Percentiles rank a stretch among this genome's conserved stretches.
phyloP scores from a whole-genome alignment of 768 basidiomycete genomes.

The Russula sp. region DNA sequence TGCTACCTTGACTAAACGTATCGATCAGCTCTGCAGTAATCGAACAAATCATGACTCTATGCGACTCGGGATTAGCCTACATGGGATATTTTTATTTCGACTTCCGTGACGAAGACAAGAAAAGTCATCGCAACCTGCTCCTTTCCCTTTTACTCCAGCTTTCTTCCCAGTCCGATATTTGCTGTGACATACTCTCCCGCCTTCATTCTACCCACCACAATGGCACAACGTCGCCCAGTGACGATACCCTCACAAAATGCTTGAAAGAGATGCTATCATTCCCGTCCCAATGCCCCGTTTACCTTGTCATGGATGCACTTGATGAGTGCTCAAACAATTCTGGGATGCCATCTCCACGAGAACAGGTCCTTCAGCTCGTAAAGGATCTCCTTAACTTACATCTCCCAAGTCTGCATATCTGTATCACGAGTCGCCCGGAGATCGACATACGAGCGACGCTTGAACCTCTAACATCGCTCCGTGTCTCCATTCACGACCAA shows the following conservation, averaged over 20 bases:
- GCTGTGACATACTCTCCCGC: background rate
- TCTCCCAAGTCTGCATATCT: background rate
- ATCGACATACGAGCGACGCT: background rate
- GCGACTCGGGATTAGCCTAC: background rate
- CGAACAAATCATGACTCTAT: background rate
- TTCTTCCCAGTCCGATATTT: background rate
- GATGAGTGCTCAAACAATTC: background rate
- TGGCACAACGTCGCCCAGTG: background rate
- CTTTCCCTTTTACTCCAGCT: background rate
- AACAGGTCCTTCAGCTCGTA: background rate
- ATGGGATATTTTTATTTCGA: background rate
- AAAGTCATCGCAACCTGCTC: background rate
- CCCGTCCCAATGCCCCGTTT: background rate
- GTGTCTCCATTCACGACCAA: slow-evolving; percentile 7
- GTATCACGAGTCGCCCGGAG: background rate
- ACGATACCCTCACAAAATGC: background rate
- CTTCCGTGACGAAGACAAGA: background rate
- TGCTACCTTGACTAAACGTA: background rate
- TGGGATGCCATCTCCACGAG: background rate
- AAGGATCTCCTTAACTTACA: background rate
- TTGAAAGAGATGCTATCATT: background rate
- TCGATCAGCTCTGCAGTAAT: background rate
- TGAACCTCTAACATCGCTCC: background rate
- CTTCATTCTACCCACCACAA: background rate
- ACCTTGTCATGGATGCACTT: background rate